Base-by-base conservation (phyloP, 257 asterid species). In the Jaltomata sinuosa region DNA sequence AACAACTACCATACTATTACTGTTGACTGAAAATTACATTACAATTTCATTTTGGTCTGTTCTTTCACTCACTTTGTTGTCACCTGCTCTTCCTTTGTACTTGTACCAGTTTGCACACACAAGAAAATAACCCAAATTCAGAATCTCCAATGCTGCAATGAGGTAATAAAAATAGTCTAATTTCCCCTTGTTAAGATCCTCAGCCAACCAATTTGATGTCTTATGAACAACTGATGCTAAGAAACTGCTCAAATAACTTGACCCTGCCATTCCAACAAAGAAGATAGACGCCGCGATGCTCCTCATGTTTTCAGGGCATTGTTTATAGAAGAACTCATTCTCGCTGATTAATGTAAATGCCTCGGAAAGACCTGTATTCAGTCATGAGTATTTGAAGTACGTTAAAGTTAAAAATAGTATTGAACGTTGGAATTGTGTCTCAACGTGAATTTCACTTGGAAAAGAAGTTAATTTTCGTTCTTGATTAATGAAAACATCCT, bases 271-370 rank as follows among this genome's bases (percentile, higher is more conserved):
- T 0, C 85, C 89, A 76, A 83, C 83, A 27, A 86, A 84, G 81
- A 86, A 32, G 62, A 88, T 47, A 9, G 90, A 84, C 1, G 83
- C 84, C 12, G 89, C 89, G n/a, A 88, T 81, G 86, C 89, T 88
- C 68, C 91, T 79, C 91, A 86, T 88, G 86, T 86, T 88, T 79
- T 88, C 88, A 0, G 91, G 91, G 79, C 82, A 88, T 80, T 88
- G 85, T 54, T 83, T 82, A 61, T 86, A 86, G 65, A 84, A 88
- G 16, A 88, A 85, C 71, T 88, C 90, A 21, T 80, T 68, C 67
- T 74, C 82, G 1, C 87, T 88, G 12, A 88, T 84, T 11, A 82
- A 25, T 3, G 87, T 25, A 4, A 86, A 79, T 38, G 86, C 90
- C 61, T 86, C 82, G 2, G 87, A 85, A 16, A 88, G 69, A 42